Conservation (phyloP, 139 green algal species). For the Bryopsis sp. region DNA sequence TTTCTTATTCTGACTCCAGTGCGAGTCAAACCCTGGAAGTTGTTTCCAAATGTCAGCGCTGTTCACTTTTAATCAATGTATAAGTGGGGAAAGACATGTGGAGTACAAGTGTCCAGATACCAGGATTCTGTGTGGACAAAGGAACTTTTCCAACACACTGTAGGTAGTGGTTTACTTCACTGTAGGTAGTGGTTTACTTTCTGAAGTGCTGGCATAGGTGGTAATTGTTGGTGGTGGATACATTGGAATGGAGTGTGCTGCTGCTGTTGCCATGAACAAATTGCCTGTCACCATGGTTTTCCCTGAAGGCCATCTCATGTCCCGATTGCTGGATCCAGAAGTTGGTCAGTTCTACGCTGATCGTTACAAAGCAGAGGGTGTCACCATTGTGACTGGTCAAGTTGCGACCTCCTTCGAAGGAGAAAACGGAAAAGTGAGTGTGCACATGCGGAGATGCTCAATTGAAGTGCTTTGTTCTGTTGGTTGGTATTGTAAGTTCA, state of each 20-base stretch:
- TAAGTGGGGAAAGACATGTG: too few species aligned
- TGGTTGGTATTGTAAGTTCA: too few species aligned
- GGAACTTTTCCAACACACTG: too few species aligned
- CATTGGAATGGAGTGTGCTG: slow-evolving; percentile 77
- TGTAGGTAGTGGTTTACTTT: background rate
- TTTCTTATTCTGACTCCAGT: too few species aligned
- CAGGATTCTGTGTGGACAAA: too few species aligned
- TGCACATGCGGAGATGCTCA: slow-evolving; percentile 27
- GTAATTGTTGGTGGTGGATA: slow-evolving; percentile 84
- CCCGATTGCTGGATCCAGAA: slow-evolving; percentile 63
- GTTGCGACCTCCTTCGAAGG: slow-evolving; percentile 40
- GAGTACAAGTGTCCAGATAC: too few species aligned
- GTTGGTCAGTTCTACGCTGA: slow-evolving; percentile 71
- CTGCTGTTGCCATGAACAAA: slow-evolving; percentile 55
- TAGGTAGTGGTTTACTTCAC: background rate
- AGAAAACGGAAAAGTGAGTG: slow-evolving; percentile 42
- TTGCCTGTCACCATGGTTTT: slow-evolving; percentile 77
- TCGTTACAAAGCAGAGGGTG: slow-evolving; percentile 53
- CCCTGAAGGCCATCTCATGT: slow-evolving; percentile 65
- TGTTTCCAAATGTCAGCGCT: too few species aligned
- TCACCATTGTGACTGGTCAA: slow-evolving; percentile 26
- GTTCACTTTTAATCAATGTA: too few species aligned
- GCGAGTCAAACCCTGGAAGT: too few species aligned
- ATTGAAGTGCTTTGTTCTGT: too few species aligned
- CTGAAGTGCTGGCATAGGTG: slow-evolving; percentile 26